Evolutionary conservation across 768 basidiomycete genomes (phyloP).

Genomic region (Boletus rex-veris): DNA sequence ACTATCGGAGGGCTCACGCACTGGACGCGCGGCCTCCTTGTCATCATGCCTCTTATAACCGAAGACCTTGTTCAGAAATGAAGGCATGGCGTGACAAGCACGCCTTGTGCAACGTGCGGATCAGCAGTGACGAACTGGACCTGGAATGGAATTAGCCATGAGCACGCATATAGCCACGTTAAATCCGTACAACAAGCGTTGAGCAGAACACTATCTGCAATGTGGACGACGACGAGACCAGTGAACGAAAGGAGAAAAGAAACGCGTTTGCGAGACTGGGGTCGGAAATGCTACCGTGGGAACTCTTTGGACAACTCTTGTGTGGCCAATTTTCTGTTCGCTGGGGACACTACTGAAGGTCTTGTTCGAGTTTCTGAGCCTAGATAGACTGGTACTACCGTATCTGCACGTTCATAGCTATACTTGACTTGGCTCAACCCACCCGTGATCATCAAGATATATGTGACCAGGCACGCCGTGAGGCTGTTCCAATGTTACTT

Average conservation of each 20-base stretch:
- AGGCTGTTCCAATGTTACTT: slow-evolving; percentile 22
- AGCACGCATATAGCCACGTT: not conserved
- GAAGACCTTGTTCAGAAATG: slow-evolving; percentile 75
- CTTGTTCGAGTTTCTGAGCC: not conserved
- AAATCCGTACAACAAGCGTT: not conserved
- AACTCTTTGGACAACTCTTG: slow-evolving; percentile 1
- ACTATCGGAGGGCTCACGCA: slow-evolving; percentile 36
- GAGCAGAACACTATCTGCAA: not conserved
- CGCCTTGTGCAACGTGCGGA: slow-evolving; percentile 11
- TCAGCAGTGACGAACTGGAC: slow-evolving; percentile 10
- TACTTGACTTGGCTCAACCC: not conserved
- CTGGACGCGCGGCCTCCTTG: slow-evolving; percentile 33
- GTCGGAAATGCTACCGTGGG: slow-evolving; percentile 7
- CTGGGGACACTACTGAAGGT: too few relatives aligned
- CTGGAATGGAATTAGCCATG: slow-evolving; percentile 7
- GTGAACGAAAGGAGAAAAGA: not conserved
- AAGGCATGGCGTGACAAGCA: slow-evolving; percentile 42
- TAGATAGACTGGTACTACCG: too few relatives aligned
- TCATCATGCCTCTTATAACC: slow-evolving; percentile 68
- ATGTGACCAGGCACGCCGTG: slow-evolving; percentile 18
- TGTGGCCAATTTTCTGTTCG: too few relatives aligned
- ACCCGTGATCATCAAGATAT: not conserved
- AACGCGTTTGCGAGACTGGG: not conserved
- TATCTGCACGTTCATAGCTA: not conserved
- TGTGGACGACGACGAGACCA: not conserved